Conservation (phyloP, 768 basidiomycete species). For the Boletus huronensis region DNA sequence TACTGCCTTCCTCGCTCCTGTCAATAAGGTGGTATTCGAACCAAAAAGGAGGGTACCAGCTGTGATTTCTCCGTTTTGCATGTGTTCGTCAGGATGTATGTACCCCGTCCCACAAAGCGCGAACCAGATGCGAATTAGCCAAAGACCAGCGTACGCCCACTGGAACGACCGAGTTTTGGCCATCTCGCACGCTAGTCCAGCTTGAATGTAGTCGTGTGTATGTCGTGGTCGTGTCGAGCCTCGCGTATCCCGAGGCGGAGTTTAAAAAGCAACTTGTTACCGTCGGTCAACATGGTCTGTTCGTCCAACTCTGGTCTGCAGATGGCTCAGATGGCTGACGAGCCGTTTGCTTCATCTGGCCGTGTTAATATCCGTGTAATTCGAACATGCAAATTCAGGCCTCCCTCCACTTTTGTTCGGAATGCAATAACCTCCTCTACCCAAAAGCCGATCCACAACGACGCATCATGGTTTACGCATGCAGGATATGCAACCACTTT, state of each 20-base stretch:
- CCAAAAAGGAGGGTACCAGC: constrained; percentile 28
- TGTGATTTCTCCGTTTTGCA: constrained; percentile 39
- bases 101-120: constrained; percentile 36
- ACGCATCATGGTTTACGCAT: constrained; percentile 84
- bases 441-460: constrained; percentile 88
- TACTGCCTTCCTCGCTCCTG: constrained; percentile 21
- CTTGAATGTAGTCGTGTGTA: not conserved
- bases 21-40: constrained; percentile 3
- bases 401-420: constrained; percentile 85
- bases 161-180: constrained; percentile 13
- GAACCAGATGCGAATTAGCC: constrained; percentile 27
- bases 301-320: constrained; percentile 1
- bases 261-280: constrained; percentile 25
- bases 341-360: not conserved
- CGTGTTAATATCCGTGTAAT: not conserved
- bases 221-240: not conserved
- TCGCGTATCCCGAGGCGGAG: constrained; percentile 17
- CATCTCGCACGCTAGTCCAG: constrained; percentile 3
- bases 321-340: constrained; percentile 18
- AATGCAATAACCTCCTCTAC: constrained; percentile 94
- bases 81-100: constrained; percentile 42
- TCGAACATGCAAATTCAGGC: constrained; percentile 42
- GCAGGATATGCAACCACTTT: constrained; percentile 84
- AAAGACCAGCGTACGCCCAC: constrained; percentile 22
- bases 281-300: constrained; percentile 25